Conservation (phyloP, 2,329 filamentous ascomycete genomes). For the Fusarium sororula region DNA sequence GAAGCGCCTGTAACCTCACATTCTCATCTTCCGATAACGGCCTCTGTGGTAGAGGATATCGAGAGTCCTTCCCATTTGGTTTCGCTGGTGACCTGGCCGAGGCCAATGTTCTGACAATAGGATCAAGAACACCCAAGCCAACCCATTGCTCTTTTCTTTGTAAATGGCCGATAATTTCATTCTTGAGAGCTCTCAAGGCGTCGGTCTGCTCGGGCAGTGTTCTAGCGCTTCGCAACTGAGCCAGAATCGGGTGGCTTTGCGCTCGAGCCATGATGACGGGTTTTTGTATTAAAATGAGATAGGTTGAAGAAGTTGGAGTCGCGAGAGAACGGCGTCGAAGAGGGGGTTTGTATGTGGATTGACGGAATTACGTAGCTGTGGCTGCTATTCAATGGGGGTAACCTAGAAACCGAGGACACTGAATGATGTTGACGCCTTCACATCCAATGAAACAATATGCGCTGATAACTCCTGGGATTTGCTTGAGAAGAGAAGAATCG, state of each 20-base stretch:
- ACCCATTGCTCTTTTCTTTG: slow-evolving; percentile 87
- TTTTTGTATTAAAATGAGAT: background rate
- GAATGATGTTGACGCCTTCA: slow-evolving; percentile 22
- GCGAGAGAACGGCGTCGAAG: background rate
- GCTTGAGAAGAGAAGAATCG: slow-evolving; percentile 5
- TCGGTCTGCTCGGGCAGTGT: slow-evolving; percentile 62
- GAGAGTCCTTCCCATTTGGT: slow-evolving; percentile 52
- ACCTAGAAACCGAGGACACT: slow-evolving; percentile 18
- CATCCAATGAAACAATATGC: slow-evolving; percentile 30
- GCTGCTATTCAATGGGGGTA: slow-evolving; percentile 15
- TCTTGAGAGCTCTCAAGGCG: slow-evolving; percentile 80
- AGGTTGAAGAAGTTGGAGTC: background rate
- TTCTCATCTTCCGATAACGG: slow-evolving; percentile 70
- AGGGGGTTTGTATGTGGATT: slow-evolving; percentile 1
- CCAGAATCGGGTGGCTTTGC: slow-evolving; percentile 62
- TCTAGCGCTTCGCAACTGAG: slow-evolving; percentile 65
- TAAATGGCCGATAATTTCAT: slow-evolving; percentile 87
- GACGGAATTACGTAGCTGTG: slow-evolving; percentile 6
- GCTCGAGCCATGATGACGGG: slow-evolving; percentile 61
- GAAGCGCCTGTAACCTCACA: slow-evolving; percentile 78
- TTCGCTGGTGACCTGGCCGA: slow-evolving; percentile 46
- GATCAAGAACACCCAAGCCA: slow-evolving; percentile 71
- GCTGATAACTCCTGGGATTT: background rate
- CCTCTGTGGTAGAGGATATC: slow-evolving; percentile 46
- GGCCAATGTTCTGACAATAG: slow-evolving; percentile 60